Base-by-base conservation (phyloP, 2,329 filamentous ascomycete genomes). In the Teratosphaeriaceae sp. region DNA sequence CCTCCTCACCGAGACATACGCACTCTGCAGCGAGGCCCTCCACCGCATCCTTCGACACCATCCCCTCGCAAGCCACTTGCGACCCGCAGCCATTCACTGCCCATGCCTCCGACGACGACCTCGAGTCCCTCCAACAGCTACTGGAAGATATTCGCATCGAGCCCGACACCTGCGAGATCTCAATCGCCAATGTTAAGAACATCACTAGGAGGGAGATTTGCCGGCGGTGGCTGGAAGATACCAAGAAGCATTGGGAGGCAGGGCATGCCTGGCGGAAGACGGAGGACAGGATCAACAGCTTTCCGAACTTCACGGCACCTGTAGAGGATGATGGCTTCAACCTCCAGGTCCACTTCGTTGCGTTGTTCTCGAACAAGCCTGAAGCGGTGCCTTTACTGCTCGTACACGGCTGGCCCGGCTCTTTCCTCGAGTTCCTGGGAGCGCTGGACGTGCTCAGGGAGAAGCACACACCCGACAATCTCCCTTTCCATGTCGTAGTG, bases 401-500 rank as follows among this genome's bases (percentile, higher is more conserved):
- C 9, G 54, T 74, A n/a, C 75, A 79, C 47, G 77, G 76, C 35
- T 79, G 74, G 74, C 75, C 75, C 1, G 65, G 65, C 16, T 53
- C 64, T 1, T 74, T 78, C 45, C 55, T 74, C 0, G 78, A 81
- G 47, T 80, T 80, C 50, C 52, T 80, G 2, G 69, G 68, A 1
- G 62, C 78, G 6, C 55, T 81, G 41, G 54, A 67, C 1, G 31
- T 73, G 3, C 56, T 80, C 1, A 57, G 57, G 20, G 53, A 63
- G 2, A 71, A 71, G 41, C 78, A 79, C 53, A 67, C 67, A 0
- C 65, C 74, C 0, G 60, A 70, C 0, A 65, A 61, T 0, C 59
- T 80, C 13, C 76, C 77, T 0, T 80, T 75, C 52, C 76, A 80
- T 49, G 57, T 80, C 33, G 67, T 80, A 26, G 70, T 74, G 0